A percentile compares a stretch with the other conserved stretches of the same genome.
phyloP scores from a whole-genome alignment of 805 yeast species.

The Candida krabiensis region DNA sequence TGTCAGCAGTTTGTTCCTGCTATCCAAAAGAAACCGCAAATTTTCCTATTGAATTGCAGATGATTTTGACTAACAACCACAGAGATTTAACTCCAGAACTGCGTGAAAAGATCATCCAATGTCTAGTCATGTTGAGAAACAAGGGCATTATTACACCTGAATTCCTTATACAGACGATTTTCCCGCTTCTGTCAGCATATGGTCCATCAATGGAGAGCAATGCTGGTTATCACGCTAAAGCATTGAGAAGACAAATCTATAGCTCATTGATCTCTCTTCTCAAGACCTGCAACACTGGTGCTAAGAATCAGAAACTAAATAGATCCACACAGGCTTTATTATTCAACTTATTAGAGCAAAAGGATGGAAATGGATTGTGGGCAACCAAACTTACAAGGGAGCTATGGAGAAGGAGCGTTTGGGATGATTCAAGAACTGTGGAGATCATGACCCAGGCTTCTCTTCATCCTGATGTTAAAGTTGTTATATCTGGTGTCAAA shows the following conservation, averaged over 20 bases:
- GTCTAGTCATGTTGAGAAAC: constrained; percentile 86
- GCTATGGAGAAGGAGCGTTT: constrained; percentile 94
- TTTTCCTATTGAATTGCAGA: constrained; percentile 80
- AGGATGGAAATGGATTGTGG: constrained; percentile 83
- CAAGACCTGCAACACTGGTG: constrained; percentile 82
- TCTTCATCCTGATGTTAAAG: constrained; percentile 80
- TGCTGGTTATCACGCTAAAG: constrained; percentile 68
- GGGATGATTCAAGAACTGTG: constrained; percentile 98
- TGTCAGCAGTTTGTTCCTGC: constrained; percentile 87
- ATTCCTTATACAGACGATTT: constrained; percentile 76
- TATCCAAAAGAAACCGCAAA: constrained; percentile 84
- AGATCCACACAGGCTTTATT: constrained; percentile 88
- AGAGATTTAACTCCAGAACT: constrained; percentile 79
- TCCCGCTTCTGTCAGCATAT: constrained; percentile 79
- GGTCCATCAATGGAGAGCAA: constrained; percentile 48
- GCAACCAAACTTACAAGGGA: constrained; percentile 94
- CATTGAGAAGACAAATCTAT: constrained; percentile 79
- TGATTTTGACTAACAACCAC: constrained; percentile 71
- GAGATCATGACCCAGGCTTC: constrained; percentile 98
- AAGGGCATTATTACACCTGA: constrained; percentile 80
- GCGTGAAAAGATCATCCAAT: constrained; percentile 87
- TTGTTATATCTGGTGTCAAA: constrained; percentile 83
- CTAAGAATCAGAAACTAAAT: constrained; percentile 87
- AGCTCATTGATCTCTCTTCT: constrained; percentile 73
- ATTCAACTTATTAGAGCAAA: constrained; percentile 80